phyloP scores from a whole-genome alignment of 192 early-diverging fungal species.

The Pecoramyces ruminantium region DNA sequence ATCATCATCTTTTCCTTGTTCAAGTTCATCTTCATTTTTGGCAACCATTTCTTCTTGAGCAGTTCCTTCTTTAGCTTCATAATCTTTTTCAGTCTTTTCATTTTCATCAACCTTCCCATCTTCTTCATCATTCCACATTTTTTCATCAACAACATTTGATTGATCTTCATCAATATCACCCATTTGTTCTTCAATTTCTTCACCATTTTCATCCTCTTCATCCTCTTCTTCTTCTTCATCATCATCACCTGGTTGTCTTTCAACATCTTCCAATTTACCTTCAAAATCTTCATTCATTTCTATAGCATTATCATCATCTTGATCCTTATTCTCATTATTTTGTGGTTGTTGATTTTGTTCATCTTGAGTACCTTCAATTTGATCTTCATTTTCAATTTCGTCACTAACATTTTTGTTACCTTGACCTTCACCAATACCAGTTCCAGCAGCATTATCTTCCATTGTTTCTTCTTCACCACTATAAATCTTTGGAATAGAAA shows the following conservation, averaged over 20 bases:
- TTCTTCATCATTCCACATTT: slow-evolving; percentile 87
- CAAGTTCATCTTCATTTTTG: slow-evolving; percentile 15
- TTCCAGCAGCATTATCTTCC: slow-evolving; percentile 52
- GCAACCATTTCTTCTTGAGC: slow-evolving; percentile 19
- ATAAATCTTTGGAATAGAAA: slow-evolving; percentile 59
- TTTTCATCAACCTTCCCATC: slow-evolving; percentile 22
- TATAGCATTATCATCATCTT: slow-evolving; percentile 76
- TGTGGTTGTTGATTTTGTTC: slow-evolving; percentile 33
- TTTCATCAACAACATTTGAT: slow-evolving; percentile 83
- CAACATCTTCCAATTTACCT: slow-evolving; percentile 73
- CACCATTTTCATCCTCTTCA: slow-evolving; percentile 55
- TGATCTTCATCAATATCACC: slow-evolving; percentile 78
- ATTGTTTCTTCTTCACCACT: slow-evolving; percentile 40
- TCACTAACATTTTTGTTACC: slow-evolving; percentile 85
- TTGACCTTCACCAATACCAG: slow-evolving; percentile 82
- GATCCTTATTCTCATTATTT: slow-evolving; percentile 30
- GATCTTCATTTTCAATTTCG: slow-evolving; percentile 92
- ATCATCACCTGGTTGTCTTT: slow-evolving; percentile 38
- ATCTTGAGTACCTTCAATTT: slow-evolving; percentile 78
- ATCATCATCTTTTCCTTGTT: slow-evolving; percentile 23
- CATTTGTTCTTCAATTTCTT: slow-evolving; percentile 58
- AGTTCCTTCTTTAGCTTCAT: slow-evolving; percentile 21
- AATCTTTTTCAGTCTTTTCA: slow-evolving; percentile 50
- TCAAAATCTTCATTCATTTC: slow-evolving; percentile 97
- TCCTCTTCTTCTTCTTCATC: slow-evolving; percentile 38